Percentiles rank a stretch among this genome's conserved stretches.
Conservation (phyloP, 371 early-diverging fungal genomes). For the Actinomucor elegans region DNA sequence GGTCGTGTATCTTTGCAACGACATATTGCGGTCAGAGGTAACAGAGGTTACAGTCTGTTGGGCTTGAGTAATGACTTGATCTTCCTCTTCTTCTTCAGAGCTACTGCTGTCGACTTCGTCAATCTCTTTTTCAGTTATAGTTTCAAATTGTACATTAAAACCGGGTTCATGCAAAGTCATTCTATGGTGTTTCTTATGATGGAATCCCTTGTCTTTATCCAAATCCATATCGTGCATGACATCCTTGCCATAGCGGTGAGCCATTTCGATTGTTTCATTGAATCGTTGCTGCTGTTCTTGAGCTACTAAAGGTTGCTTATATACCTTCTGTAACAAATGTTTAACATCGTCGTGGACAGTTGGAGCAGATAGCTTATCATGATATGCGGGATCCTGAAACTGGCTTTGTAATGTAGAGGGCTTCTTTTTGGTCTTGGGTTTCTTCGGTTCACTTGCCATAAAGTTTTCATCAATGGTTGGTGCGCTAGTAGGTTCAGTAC, state of each 20-base stretch:
- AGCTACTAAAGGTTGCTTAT: slow-evolving; percentile 6
- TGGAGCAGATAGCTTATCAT: slow-evolving; percentile 41
- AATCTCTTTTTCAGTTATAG: slow-evolving; percentile 1
- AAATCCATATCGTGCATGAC: slow-evolving; percentile 17
- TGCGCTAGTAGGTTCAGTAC: slow-evolving; percentile 11
- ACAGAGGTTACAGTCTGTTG: too few relatives aligned
- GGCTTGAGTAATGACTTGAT: too few relatives aligned
- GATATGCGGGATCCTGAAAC: slow-evolving; percentile 52
- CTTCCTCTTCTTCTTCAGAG: not conserved
- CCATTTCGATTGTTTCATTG: slow-evolving; percentile 17
- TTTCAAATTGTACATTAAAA: slow-evolving; percentile 1
- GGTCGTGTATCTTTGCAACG: not conserved
- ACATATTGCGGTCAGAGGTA: too few relatives aligned
- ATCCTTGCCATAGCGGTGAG: slow-evolving; percentile 4
- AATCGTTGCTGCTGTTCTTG: not conserved
- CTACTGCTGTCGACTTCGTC: not conserved
- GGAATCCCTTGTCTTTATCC: slow-evolving; percentile 5
- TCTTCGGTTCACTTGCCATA: not conserved
- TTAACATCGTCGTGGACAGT: slow-evolving; percentile 54
- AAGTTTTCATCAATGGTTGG: slow-evolving; percentile 4
- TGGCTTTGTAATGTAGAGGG: slow-evolving; percentile 31
- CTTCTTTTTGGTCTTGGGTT: not conserved
- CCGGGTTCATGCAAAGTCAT: slow-evolving; percentile 1
- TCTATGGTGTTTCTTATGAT: not conserved
- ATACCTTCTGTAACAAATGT: slow-evolving; percentile 50